Base-by-base conservation (phyloP, 2,329 filamentous ascomycete species). In the Ilyonectria sp. region DNA sequence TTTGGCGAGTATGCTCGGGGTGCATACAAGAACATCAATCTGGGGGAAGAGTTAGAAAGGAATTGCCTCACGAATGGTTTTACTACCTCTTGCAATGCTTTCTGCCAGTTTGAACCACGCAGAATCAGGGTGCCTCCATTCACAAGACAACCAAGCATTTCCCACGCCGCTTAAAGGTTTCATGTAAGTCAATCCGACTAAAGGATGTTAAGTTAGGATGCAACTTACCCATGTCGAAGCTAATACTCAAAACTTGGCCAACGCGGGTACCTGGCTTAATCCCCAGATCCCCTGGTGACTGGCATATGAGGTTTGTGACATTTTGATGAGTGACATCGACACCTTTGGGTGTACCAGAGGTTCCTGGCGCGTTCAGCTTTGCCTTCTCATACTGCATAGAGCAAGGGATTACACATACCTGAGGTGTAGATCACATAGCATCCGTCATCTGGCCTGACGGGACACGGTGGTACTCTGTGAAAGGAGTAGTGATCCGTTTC, bases 211-310 rank as follows among this genome's bases (percentile, higher is more conserved):
- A 8, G 2, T 52, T 52, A 7, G 4, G 23, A 31, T 6, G 40
- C 3, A 3, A 77, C 85, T 70, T 80, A 88, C 87, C 86, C 87
- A 90, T 90, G 70, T 90, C 88, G 69, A 90, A 90, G 40, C 86
- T 86, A 26, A 90, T 84, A 61, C 86, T 90, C 23, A 90, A 77
- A 0, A 89, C 80, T 67, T 89, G 87, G 0, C 84, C 87, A 6
- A 90, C 88, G 6, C 82, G 82, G 2, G 80, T 84, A 8, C 87
- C 87, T 2, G 81, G 76, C 4, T 72, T 78, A 46, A 90, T 86
- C 1, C 83, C 83, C 10, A 90, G 73, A 64, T 82, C 84, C 7
- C 85, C 86, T 2, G 87, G 87, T 21, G 82, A 80, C 43, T 84
- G 77, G 44, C 85, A 83, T 9, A 89, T 74, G 6, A 87, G 77